These are phyloP conservation scores for Lumnitzera littorea DNA, from an alignment of 345 rosid genomes.

Conservation along the genomic window DNA sequence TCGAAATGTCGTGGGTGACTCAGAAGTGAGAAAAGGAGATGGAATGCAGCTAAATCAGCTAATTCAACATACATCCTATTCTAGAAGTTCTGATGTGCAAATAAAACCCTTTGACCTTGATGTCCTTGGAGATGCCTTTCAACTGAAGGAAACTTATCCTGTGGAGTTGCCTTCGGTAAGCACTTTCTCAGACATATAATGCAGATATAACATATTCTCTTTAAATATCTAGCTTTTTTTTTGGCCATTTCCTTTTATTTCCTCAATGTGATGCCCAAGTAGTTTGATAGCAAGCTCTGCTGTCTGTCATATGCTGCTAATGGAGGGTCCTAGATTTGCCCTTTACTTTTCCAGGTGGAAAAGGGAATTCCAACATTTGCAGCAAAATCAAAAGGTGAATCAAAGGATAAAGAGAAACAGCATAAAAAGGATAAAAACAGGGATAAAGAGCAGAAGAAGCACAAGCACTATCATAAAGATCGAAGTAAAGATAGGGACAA, in stretches of 20 bases:
- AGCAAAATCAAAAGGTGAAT: too few species aligned
- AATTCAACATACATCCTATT: slow-evolving; percentile 32
- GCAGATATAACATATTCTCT: background rate
- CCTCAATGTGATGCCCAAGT: background rate
- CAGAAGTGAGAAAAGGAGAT: slow-evolving; percentile 82
- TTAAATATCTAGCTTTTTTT: background rate
- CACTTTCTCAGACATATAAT: background rate
- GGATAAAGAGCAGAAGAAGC: too few species aligned
- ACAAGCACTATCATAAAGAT: too few species aligned
- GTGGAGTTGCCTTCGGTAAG: slow-evolving; percentile 66
- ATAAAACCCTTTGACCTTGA: slow-evolving; percentile 73
- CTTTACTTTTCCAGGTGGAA: too few species aligned
- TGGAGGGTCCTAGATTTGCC: background rate
- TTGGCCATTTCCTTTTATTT: background rate
- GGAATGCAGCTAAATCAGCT: slow-evolving; percentile 90
- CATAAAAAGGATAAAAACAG: too few species aligned
- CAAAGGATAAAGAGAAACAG: too few species aligned
- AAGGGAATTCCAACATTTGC: too few species aligned
- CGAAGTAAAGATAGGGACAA: too few species aligned
- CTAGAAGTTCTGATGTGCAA: slow-evolving; percentile 34
- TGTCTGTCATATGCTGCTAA: too few species aligned
- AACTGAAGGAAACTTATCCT: slow-evolving; percentile 51
- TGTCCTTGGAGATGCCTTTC: slow-evolving; percentile 69
- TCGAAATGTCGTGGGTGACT: slow-evolving; percentile 72
- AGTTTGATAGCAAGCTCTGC: too few species aligned